These are phyloP conservation scores for Trichoderma sp. DNA, from an alignment of 2,329 filamentous ascomycete genomes.

Conservation along the genomic window DNA sequence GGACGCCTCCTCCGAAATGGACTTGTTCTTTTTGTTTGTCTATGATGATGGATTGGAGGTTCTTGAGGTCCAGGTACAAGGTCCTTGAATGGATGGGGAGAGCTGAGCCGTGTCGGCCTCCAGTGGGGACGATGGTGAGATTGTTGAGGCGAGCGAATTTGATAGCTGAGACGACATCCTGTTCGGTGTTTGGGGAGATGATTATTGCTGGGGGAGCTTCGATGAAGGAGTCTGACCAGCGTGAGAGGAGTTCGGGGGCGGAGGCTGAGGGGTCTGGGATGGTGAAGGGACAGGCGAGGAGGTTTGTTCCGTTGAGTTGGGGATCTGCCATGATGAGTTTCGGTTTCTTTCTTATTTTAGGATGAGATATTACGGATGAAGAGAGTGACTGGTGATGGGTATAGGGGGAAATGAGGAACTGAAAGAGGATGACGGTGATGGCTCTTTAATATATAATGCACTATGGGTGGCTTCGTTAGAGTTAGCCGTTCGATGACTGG, in stretches of 20 bases:
- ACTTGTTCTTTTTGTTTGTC: conserved; percentile 29
- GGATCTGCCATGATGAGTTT: conserved; percentile 6
- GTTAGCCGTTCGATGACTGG: background rate
- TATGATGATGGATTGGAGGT: conserved; percentile 32
- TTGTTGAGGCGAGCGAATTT: conserved; percentile 29
- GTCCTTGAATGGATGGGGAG: conserved; percentile 30
- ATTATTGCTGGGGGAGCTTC: conserved; percentile 28
- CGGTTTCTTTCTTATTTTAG: background rate
- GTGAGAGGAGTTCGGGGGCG: conserved; percentile 16
- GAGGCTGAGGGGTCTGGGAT: conserved; percentile 9
- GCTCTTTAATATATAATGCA: background rate
- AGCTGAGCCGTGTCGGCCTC: conserved; percentile 35
- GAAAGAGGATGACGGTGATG: background rate
- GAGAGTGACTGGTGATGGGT: background rate
- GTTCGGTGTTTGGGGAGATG: conserved; percentile 29
- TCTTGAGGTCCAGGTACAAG: conserved; percentile 35
- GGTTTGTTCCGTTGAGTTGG: background rate
- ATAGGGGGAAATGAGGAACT: background rate
- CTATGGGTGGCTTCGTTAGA: background rate
- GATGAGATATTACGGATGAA: background rate
- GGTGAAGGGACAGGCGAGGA: conserved; percentile 17
- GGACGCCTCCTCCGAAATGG: conserved; percentile 31
- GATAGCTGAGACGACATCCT: conserved; percentile 31
- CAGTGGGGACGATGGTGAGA: conserved; percentile 30
- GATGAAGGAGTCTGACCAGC: conserved; percentile 35